Evolutionary conservation across 257 asterid species (phyloP).

Genomic region (Vinca minor): DNA sequence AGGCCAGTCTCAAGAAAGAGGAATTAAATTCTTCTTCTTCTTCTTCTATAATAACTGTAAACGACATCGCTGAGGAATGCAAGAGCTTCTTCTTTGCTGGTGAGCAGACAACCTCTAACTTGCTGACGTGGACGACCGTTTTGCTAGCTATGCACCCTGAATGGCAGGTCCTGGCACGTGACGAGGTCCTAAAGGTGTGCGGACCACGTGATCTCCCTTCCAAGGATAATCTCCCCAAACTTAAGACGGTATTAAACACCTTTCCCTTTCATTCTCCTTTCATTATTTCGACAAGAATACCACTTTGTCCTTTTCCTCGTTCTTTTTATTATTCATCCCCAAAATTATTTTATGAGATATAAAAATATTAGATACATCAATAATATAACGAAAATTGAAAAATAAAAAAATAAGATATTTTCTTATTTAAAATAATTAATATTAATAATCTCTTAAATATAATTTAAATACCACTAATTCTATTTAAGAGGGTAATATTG

Average conservation of each 20-base stretch:
- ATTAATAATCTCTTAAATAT: no score
- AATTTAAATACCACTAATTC: no score
- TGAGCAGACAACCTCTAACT: constrained; percentile 43
- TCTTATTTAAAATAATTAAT: no score
- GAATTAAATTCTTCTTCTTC: constrained; percentile 5
- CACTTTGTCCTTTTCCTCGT: no score
- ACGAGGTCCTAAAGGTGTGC: constrained; percentile 42
- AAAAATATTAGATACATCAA: no score
- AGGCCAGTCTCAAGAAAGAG: constrained; percentile 24
- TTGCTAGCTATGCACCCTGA: constrained; percentile 44
- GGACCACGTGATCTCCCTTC: constrained; percentile 42
- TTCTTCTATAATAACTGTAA: constrained; percentile 22
- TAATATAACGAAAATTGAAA: no score
- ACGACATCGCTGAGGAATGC: constrained; percentile 46
- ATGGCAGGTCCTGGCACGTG: constrained; percentile 44
- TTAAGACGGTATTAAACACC: constrained; percentile 29
- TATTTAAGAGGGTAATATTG: no score
- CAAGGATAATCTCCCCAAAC: constrained; percentile 34
- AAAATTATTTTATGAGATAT: no score
- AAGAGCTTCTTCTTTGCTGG: constrained; percentile 49
- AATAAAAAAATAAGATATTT: no score
- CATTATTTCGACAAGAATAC: no score
- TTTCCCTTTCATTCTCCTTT: neutral
- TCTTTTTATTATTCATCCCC: no score
- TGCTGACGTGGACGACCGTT: constrained; percentile 49